These are phyloP conservation scores for Myochromella boudieri DNA, from an alignment of 768 basidiomycete species.

Conservation along the genomic window DNA sequence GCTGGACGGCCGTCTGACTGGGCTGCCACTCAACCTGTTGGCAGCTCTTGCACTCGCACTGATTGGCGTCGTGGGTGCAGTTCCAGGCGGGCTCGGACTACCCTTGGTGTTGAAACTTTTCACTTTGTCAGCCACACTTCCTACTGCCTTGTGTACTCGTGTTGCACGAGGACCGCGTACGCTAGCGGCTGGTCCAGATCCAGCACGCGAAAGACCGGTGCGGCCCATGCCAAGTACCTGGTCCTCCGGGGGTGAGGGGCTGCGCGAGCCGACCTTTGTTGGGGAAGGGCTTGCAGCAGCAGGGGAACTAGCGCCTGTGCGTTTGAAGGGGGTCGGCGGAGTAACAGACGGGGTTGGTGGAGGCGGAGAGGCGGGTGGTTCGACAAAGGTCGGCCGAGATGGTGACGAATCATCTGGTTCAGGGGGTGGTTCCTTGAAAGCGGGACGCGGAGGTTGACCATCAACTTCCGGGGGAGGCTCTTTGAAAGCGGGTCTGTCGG, in stretches of 20 bases:
- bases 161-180: slow-evolving; percentile 51
- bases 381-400: slow-evolving; percentile 39
- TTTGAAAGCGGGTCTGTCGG: slow-evolving; percentile 41
- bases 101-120: slow-evolving; percentile 55
- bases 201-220: slow-evolving; percentile 44
- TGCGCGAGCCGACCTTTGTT: slow-evolving; percentile 37
- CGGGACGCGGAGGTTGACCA: slow-evolving; percentile 37
- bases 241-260: slow-evolving; percentile 44
- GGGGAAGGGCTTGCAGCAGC: slow-evolving; percentile 31
- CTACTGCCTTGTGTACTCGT: slow-evolving; percentile 34
- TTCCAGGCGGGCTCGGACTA: slow-evolving; percentile 32
- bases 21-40: slow-evolving; percentile 51
- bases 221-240: slow-evolving; percentile 35
- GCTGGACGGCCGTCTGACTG: slow-evolving; percentile 44
- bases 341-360: slow-evolving; percentile 44
- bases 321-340: slow-evolving; percentile 52
- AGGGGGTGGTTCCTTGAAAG: slow-evolving; percentile 64
- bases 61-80: slow-evolving; percentile 23
- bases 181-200: slow-evolving; percentile 39
- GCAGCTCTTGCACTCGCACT: slow-evolving; percentile 28
- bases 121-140: slow-evolving; percentile 55
- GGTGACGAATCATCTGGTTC: slow-evolving; percentile 49
- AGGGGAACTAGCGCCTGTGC: slow-evolving; percentile 28
- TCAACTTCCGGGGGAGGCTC: slow-evolving; percentile 64
- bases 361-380: slow-evolving; percentile 34